Percentiles rank a stretch among this genome's conserved stretches.
Conservation (phyloP, 768 basidiomycete genomes). For the Amanita polypyramis region DNA sequence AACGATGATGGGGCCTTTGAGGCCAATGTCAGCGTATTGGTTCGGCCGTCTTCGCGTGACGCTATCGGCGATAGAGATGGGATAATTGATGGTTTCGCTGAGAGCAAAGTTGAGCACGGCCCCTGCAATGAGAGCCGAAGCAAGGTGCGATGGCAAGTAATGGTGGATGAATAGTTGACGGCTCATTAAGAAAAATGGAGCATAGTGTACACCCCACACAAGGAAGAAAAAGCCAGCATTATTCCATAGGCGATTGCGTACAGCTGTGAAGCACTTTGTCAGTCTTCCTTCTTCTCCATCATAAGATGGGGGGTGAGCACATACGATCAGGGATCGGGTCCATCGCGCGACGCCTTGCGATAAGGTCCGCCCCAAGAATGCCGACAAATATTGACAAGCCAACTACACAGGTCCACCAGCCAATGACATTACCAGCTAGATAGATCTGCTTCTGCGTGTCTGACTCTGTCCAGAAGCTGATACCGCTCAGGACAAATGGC, state of each 20-base stretch:
- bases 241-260: conserved; percentile 91
- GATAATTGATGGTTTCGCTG: conserved; percentile 87
- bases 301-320: conserved; percentile 27
- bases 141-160: conserved; percentile 93
- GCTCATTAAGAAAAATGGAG: conserved; percentile 96
- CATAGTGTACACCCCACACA: conserved; percentile 92
- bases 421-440: conserved; percentile 86
- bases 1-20: conserved; percentile 62
- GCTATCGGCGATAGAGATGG: conserved; percentile 69
- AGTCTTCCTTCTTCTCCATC: neutral
- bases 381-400: conserved; percentile 84
- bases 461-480: conserved; percentile 96
- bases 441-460: conserved; percentile 89
- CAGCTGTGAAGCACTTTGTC: conserved; percentile 36
- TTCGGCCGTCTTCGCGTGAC: conserved; percentile 43
- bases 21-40: conserved; percentile 65
- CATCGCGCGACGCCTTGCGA: conserved; percentile 78
- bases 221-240: conserved; percentile 92
- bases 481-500: conserved; percentile 94
- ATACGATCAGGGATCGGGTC: conserved; percentile 82
- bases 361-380: conserved; percentile 78
- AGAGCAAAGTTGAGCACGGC: conserved; percentile 84
- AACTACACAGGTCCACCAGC: conserved; percentile 91
- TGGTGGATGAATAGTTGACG: conserved; percentile 97
- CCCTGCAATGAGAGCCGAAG: conserved; percentile 87